phyloP scores from a whole-genome alignment of 352 stramenopile species.

The Pythium brassicae region DNA sequence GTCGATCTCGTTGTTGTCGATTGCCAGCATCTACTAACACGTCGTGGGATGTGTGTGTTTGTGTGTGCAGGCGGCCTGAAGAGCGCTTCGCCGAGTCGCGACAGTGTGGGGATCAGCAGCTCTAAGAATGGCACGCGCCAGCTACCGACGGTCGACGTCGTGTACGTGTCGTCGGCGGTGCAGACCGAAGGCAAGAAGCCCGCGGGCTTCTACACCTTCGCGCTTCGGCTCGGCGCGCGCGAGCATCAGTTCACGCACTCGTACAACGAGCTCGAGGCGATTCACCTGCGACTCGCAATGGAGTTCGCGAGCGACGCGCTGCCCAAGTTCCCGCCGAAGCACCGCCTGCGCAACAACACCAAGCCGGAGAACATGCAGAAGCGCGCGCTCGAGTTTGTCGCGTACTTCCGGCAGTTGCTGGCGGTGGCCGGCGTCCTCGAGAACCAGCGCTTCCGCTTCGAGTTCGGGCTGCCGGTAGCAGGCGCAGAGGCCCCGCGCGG shows the following conservation, averaged over 20 bases:
- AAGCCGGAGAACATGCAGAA: slow-evolving; percentile 86
- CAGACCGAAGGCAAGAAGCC: slow-evolving; percentile 62
- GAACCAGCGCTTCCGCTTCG: slow-evolving; percentile 61
- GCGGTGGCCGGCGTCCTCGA: slow-evolving; percentile 36
- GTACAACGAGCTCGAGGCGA: slow-evolving; percentile 72
- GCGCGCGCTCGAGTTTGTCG: slow-evolving; percentile 69
- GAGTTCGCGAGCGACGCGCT: slow-evolving; percentile 27
- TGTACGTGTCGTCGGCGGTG: slow-evolving; percentile 49
- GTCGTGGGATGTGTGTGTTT: not conserved
- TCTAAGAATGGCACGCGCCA: slow-evolving; percentile 2
- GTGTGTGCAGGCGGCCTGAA: not conserved
- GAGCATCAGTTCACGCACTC: slow-evolving; percentile 57
- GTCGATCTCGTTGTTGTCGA: not conserved
- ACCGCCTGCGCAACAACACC: slow-evolving; percentile 67
- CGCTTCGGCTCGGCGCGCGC: slow-evolving; percentile 27
- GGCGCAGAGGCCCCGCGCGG: slow-evolving; percentile 22
- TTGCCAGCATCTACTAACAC: too few relatives aligned
- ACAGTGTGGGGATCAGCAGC: slow-evolving; percentile 6
- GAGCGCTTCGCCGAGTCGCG: not conserved
- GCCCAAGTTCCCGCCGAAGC: slow-evolving; percentile 79
- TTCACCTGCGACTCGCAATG: slow-evolving; percentile 42
- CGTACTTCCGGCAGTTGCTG: slow-evolving; percentile 72
- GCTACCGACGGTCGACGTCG: slow-evolving; percentile 24
- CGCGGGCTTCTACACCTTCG: slow-evolving; percentile 65
- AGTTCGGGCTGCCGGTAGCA: slow-evolving; percentile 49